phyloP scores from a whole-genome alignment of 2,329 filamentous ascomycete genomes.

The Xylaria sp. region DNA sequence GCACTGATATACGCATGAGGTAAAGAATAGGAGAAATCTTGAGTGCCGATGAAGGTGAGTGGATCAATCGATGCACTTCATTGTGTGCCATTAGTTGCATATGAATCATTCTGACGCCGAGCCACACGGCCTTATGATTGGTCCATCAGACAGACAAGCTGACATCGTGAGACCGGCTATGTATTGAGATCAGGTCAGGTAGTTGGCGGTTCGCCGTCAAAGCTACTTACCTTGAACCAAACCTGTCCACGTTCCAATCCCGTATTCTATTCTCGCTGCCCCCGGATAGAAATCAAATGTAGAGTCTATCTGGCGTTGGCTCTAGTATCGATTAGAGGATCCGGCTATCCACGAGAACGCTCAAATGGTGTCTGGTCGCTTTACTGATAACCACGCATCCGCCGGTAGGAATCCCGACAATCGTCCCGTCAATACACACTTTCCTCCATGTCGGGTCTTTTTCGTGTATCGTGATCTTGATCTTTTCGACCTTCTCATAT shows the following conservation, averaged over 20 bases:
- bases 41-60: no score
- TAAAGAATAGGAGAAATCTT: no score
- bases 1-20: no score
- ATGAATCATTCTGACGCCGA: constrained; percentile 29
- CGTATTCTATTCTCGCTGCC: no score
- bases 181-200: not conserved
- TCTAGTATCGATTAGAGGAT: constrained; percentile 6
- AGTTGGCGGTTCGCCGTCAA: not conserved
- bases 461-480: constrained; percentile 63
- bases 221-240: not conserved
- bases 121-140: constrained; percentile 17
- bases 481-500: constrained; percentile 64
- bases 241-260: no score
- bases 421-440: constrained; percentile 87
- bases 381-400: constrained; percentile 65
- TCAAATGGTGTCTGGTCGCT: constrained; percentile 39
- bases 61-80: no score
- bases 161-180: not conserved
- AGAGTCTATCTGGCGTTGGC: no score
- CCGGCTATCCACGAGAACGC: constrained; percentile 37
- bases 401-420: constrained; percentile 64
- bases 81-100: constrained; percentile 4
- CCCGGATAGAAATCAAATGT: no score
- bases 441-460: constrained; percentile 71
- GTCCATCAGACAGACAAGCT: not conserved